Conservation (phyloP, 2,329 filamentous ascomycete genomes). For the Talaromyces sp. region DNA sequence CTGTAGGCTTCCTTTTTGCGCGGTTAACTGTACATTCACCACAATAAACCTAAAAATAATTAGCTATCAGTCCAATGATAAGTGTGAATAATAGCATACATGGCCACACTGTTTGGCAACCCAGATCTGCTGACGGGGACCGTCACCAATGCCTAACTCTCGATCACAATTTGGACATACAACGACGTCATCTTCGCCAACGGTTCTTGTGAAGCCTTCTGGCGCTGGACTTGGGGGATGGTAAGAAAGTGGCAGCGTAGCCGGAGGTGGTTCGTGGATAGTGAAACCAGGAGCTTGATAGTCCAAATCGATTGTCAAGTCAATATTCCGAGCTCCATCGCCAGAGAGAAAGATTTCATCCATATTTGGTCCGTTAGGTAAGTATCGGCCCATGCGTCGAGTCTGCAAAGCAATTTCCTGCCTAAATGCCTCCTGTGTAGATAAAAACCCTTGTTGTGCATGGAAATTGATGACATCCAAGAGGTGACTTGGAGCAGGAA, state of each 20-base stretch:
- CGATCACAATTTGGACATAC: slow-evolving; percentile 83
- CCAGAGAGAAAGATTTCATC: slow-evolving; percentile 13
- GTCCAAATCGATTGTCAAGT: slow-evolving; percentile 14
- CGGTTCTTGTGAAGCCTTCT: slow-evolving; percentile 76
- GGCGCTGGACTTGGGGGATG: slow-evolving; percentile 62
- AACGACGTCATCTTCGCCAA: slow-evolving; percentile 66
- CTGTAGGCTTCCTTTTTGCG: slow-evolving; percentile 32
- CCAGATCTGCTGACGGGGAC: slow-evolving; percentile 81
- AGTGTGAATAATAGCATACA: slow-evolving; percentile 51
- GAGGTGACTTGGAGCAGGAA: slow-evolving; percentile 20
- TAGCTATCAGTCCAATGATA: background rate
- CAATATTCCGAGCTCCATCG: slow-evolving; percentile 9
- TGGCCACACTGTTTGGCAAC: slow-evolving; percentile 87
- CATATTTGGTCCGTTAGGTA: background rate
- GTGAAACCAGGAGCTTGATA: slow-evolving; percentile 40
- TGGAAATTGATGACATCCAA: slow-evolving; percentile 11
- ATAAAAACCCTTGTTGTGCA: slow-evolving; percentile 5
- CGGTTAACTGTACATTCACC: slow-evolving; percentile 45
- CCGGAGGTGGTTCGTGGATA: slow-evolving; percentile 22
- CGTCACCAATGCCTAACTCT: slow-evolving; percentile 72
- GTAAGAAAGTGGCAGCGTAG: slow-evolving; percentile 40
- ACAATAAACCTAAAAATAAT: slow-evolving; percentile 43
- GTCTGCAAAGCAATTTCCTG: slow-evolving; percentile 25
- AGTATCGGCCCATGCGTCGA: slow-evolving; percentile 10
- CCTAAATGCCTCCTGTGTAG: slow-evolving; percentile 19